Evolutionary conservation across 2,329 filamentous ascomycete species (phyloP), one percentile per base, ranked within the genome.

Genomic region (Phoma sp.): DNA sequence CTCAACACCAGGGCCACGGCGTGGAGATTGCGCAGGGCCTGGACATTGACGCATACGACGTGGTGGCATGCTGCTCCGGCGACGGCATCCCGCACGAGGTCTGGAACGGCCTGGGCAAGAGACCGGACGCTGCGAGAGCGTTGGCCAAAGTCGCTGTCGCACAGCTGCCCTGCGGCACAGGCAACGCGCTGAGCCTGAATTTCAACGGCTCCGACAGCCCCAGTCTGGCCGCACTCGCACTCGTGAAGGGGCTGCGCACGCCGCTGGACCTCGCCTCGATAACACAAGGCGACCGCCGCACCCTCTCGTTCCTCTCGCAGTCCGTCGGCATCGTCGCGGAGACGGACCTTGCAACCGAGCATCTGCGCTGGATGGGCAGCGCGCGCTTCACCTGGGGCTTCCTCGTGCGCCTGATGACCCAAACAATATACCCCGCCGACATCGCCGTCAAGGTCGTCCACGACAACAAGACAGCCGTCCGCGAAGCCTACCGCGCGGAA

Each of bases 141-240:
- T 78, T 99, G 57, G 78, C 82, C 21, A 90, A 88, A 67, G 78
- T 98, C 13, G 91, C 95, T 0, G 87, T 99, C 2, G 88, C 88
- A 21, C 91, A 96, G 70, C 82, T 99, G 32, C 95, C 95, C 1
- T 96, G 93, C 70, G 95, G 95, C 13, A 95, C 91, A 44, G 95
- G 95, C 6, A 99, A 99, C 74, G 95, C 91, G 21, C 90, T 98
- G 87, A 90, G 91, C 60, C 88, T 89, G 78, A 98, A 97, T 74
- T 78, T 96, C 41, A 92, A 91, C 63, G 95, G 94, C 5, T 93
- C 92, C 0, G 84, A 88, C 60, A 87, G 85, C 60, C 84, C 90
- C 8, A 90, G 87, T 56, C 74, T 91, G 40, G 92, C 93, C 0
- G 91, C 94, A 0, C 79, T 98, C 57, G 88, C 87, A 22, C 87